Percentiles rank a stretch among this genome's conserved stretches.
Conservation (phyloP, 2,329 filamentous ascomycete genomes). For the Pestalotiopsis sp. region DNA sequence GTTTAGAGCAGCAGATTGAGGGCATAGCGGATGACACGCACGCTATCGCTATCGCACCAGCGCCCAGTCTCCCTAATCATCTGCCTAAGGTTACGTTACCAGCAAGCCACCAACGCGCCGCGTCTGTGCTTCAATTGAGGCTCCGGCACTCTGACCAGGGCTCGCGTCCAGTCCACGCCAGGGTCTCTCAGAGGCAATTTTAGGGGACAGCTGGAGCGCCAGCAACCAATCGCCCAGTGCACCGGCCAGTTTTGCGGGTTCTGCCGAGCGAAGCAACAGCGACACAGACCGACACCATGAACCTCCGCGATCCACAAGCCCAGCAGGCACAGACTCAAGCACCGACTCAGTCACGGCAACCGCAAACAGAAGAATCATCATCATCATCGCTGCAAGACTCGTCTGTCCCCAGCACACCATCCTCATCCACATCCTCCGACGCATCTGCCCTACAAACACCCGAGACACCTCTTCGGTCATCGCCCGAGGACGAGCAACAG, state of each 20-base stretch:
- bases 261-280: not conserved
- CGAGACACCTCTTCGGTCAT: not conserved
- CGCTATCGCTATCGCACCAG: not conserved
- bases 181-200: not conserved
- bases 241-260: not conserved
- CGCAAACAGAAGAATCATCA: not conserved
- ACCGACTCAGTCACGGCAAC: not conserved
- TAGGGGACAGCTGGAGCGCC: not conserved
- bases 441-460: not conserved
- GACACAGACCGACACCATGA: not conserved
- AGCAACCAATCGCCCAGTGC: not conserved
- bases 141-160: not conserved
- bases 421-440: not conserved
- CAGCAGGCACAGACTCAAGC: not conserved
- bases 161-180: not conserved
- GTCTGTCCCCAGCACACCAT: not conserved
- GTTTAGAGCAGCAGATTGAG: too few relatives aligned
- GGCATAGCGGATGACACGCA: too few relatives aligned
- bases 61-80: not conserved
- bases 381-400: not conserved
- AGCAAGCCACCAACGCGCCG: not conserved
- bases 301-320: not conserved
- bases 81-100: not conserved
- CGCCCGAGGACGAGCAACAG: not conserved
- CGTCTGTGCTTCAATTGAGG: not conserved